A percentile compares a stretch with the other conserved stretches of the same genome.
phyloP scores from a whole-genome alignment of 495 filamentous ascomycete species.

The Hypoxylon perforatum region DNA sequence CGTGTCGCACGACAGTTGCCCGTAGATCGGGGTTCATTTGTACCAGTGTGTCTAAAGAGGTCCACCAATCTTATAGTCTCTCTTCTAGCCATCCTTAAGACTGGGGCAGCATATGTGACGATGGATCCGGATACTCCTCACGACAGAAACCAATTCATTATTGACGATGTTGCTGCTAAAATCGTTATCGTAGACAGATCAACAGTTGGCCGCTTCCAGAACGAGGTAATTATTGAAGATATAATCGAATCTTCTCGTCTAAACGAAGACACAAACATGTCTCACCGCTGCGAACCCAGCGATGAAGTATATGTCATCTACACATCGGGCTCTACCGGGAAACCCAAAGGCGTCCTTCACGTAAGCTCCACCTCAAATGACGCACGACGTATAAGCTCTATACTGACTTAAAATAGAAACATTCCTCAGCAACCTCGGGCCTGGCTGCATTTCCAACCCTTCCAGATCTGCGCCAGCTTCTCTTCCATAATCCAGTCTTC shows the following conservation, averaged over 20 bases:
- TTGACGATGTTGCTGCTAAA: conserved; percentile 11
- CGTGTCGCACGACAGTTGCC: no score
- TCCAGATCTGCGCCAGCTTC: background rate
- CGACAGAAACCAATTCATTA: conserved; percentile 1
- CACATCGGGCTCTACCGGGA: conserved; percentile 63
- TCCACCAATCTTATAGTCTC: conserved; percentile 31
- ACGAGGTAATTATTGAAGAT: no score
- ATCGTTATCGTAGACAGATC: no score
- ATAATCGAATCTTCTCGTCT: no score
- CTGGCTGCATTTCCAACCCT: background rate
- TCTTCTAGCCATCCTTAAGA: conserved; percentile 65
- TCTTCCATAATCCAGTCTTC: conserved; percentile 6
- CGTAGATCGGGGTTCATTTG: no score
- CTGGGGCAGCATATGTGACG: conserved; percentile 67
- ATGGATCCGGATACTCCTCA: conserved; percentile 57
- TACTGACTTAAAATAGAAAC: no score
- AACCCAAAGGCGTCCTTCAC: conserved; percentile 55
- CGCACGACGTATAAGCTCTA: no score
- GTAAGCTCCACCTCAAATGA: no score
- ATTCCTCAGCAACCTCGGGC: conserved; percentile 34
- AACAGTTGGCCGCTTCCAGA: no score
- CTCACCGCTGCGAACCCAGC: no score
- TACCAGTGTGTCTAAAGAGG: background rate
- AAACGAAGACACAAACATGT: no score
- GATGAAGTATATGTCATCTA: conserved; percentile 68